Evolutionary conservation across 2,329 filamentous ascomycete genomes (phyloP), one percentile per base, ranked within the genome.

Genomic region (Fusarium dlaminii): DNA sequence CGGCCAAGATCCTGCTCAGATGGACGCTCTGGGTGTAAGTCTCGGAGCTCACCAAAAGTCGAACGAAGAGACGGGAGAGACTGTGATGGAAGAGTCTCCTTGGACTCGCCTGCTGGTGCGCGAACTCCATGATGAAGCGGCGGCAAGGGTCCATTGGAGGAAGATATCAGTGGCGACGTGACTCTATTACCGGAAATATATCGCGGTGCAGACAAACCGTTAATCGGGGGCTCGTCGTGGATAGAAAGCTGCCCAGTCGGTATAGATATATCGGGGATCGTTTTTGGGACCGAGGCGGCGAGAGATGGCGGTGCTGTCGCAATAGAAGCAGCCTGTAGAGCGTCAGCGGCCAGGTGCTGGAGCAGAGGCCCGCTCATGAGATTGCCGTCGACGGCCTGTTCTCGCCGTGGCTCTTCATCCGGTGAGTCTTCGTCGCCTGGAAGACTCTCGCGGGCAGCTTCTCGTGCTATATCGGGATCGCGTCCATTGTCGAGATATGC

Each of bases 401-500:
- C 73, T 30, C 57, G 65, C 43, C 68, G 70, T 22, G 65, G 63
- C 46, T 77, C 76, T 51, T 77, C 72, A 46, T 78, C 75, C 17
- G 46, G 73, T n/a, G 71, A 68, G 43, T 77, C 80, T 48, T 82
- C 82, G 70, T 85, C 84, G 70, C 79, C 63, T 84, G 86, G 85
- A 54, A 93, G 83, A 29, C 88, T 86, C 73, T 86, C 80, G 70
- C 84, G 83, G 72, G 86, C 88, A 65, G 90, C 92, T 78, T 83
- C 80, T 73, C 83, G 83, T 66, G 91, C 91, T 78, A 94, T 88
- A 57, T 94, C 91, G 57, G 89, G 90, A 74, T 86, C 86, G 78
- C 90, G 90, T 78, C 90, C 90, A 79, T 86, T 89, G 76, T 85
- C 89, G 84, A 95, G 87, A 80, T 87, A 86, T 65, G 85, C 83